phyloP scores from a whole-genome alignment of 2,329 filamentous ascomycete species.

The Geoglossum cookeanum region DNA sequence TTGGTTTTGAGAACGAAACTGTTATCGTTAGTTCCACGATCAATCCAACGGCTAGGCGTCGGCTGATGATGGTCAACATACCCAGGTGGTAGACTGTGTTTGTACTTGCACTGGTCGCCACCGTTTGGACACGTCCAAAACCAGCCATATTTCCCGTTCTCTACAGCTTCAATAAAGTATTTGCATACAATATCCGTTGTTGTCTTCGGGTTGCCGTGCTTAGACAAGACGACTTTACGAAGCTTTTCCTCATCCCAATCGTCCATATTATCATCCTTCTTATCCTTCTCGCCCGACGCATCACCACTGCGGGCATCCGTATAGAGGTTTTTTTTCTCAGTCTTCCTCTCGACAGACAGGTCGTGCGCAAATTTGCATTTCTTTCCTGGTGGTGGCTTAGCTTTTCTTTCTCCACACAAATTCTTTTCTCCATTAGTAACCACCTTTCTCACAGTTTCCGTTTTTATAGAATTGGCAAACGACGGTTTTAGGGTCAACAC shows the following conservation, averaged over 20 bases:
- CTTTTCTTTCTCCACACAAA: neutral
- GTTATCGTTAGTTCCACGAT: slow-evolving; percentile 8
- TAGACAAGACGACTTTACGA: slow-evolving; percentile 73
- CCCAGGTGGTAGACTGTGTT: slow-evolving; percentile 86
- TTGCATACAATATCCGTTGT: slow-evolving; percentile 99
- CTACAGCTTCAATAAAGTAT: slow-evolving; percentile 89
- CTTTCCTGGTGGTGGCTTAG: slow-evolving; percentile 26
- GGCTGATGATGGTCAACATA: slow-evolving; percentile 30
- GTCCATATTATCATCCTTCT: slow-evolving; percentile 82
- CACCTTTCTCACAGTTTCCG: slow-evolving; percentile 83
- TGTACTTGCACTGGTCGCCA: slow-evolving; percentile 96
- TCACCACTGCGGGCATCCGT: slow-evolving; percentile 60
- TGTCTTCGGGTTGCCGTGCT: slow-evolving; percentile 92
- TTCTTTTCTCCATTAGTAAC: slow-evolving; percentile 1
- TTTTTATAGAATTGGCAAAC: slow-evolving; percentile 96
- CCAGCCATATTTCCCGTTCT: slow-evolving; percentile 98
- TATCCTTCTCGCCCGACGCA: slow-evolving; percentile 37
- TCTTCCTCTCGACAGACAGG: slow-evolving; percentile 70
- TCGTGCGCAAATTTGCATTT: slow-evolving; percentile 99
- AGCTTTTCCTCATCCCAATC: slow-evolving; percentile 98
- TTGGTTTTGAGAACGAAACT: slow-evolving; percentile 96
- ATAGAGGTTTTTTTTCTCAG: slow-evolving; percentile 82
- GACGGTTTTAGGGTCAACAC: slow-evolving; percentile 94
- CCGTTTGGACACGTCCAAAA: slow-evolving; percentile 97
- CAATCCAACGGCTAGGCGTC: neutral